A percentile compares a stretch with the other conserved stretches of the same genome.
phyloP scores from a whole-genome alignment of 805 yeast genomes.

The Komagataella pastoris region DNA sequence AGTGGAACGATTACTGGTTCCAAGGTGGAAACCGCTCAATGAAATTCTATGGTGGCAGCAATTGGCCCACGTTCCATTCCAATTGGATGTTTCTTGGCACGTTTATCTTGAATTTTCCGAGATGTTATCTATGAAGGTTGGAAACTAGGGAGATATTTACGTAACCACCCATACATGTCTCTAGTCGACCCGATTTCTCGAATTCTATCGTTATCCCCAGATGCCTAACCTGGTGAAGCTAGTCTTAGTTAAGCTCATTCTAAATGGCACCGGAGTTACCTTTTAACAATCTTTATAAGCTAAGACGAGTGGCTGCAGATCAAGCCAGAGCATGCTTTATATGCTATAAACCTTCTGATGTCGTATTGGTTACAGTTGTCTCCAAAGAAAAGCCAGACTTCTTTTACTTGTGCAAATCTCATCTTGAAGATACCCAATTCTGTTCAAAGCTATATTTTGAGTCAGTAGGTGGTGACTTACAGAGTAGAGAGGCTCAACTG shows the following conservation, averaged over 20 bases:
- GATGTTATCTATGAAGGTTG: neutral
- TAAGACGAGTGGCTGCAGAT: conserved; percentile 25
- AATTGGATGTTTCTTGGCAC: neutral
- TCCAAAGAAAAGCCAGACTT: conserved; percentile 28
- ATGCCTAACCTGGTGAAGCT: neutral
- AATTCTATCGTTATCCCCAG: neutral
- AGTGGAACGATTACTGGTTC: neutral
- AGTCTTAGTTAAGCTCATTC: neutral
- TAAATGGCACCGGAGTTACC: conserved; percentile 8
- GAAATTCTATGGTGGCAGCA: neutral
- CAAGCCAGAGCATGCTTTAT: conserved; percentile 32
- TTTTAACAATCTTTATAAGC: conserved; percentile 20
- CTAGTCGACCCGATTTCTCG: neutral
- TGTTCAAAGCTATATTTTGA: conserved; percentile 23
- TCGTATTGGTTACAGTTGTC: conserved; percentile 30
- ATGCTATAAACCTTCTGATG: conserved; percentile 34
- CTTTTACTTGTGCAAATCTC: conserved; percentile 36
- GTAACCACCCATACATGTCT: neutral
- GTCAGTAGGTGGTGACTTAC: conserved; percentile 12
- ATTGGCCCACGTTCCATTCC: neutral
- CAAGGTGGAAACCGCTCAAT: neutral
- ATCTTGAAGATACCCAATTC: conserved; percentile 31
- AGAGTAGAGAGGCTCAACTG: conserved; percentile 8
- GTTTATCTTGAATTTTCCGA: neutral
- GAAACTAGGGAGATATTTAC: neutral